A percentile compares a stretch with the other conserved stretches of the same genome.
Evolutionary conservation across 441 rosid genomes (phyloP).

Genomic region (Viola pubescens): DNA sequence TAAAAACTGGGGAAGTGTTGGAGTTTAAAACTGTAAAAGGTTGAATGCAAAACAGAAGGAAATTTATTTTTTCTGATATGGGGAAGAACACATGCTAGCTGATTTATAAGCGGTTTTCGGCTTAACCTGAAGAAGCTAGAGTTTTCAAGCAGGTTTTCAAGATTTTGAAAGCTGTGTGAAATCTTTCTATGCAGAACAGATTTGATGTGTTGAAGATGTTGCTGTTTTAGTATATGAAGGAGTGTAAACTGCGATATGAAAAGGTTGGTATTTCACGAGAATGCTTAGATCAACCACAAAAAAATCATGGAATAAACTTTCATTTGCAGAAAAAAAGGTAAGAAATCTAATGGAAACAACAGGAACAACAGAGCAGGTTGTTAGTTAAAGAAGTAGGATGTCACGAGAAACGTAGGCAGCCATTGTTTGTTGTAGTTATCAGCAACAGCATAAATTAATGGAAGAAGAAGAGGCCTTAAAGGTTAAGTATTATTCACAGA

Average conservation of each 20-base stretch:
- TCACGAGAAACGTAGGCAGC: conserved; percentile 2
- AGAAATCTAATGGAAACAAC: neutral
- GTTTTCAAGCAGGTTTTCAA: neutral
- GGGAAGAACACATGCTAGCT: neutral
- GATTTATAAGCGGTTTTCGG: neutral
- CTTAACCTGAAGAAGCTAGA: neutral
- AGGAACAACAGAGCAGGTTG: neutral
- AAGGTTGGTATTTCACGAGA: neutral
- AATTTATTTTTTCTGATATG: neutral
- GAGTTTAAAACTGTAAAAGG: neutral
- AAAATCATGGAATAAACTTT: neutral
- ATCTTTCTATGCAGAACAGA: too few species aligned
- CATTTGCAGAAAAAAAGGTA: neutral
- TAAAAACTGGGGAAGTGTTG: too few species aligned
- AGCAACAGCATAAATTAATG: conserved; percentile 2
- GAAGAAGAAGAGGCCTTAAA: neutral
- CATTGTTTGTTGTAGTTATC: conserved; percentile 2
- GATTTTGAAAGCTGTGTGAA: too few species aligned
- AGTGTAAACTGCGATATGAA: neutral
- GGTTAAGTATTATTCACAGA: neutral
- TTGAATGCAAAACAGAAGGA: neutral
- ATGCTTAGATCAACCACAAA: neutral
- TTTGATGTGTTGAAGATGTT: too few species aligned
- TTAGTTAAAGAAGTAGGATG: neutral
- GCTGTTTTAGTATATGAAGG: neutral